These are phyloP conservation scores for Aspergillus sp. DNA, from an alignment of 2,329 filamentous ascomycete genomes.

Conservation along the genomic window DNA sequence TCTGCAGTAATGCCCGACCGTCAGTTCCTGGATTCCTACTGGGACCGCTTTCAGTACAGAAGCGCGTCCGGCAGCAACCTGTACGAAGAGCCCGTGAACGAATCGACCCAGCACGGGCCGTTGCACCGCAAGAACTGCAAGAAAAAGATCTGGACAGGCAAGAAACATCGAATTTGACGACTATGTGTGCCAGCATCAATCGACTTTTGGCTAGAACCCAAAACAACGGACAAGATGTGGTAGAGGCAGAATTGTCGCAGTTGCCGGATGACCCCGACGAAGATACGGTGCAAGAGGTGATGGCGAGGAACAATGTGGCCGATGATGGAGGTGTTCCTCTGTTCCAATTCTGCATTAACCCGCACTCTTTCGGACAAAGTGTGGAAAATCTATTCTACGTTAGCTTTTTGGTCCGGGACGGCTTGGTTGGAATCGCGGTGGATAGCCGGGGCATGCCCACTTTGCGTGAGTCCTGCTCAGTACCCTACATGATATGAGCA, in stretches of 20 bases:
- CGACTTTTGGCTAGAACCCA: conserved; percentile 56
- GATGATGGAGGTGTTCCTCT: conserved; percentile 72
- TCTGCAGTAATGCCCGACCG: conserved; percentile 72
- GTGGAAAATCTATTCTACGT: conserved; percentile 97
- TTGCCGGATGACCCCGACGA: conserved; percentile 35
- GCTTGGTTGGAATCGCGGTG: conserved; percentile 70
- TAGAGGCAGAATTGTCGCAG: conserved; percentile 46
- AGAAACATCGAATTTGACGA: conserved; percentile 78
- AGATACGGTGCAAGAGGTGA: conserved; percentile 52
- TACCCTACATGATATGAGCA: background rate
- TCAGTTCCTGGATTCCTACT: conserved; percentile 81
- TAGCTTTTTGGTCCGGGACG: conserved; percentile 90
- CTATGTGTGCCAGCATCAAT: conserved; percentile 75
- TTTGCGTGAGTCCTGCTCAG: conserved; percentile 62
- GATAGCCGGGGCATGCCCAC: conserved; percentile 77
- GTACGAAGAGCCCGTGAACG: conserved; percentile 71
- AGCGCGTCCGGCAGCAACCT: conserved; percentile 70
- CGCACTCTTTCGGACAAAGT: conserved; percentile 86
- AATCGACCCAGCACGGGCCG: conserved; percentile 67
- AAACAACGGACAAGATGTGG: conserved; percentile 49
- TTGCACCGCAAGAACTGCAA: conserved; percentile 74
- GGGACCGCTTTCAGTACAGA: conserved; percentile 85
- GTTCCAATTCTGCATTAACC: conserved; percentile 88
- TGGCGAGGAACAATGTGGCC: conserved; percentile 67
- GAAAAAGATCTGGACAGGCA: conserved; percentile 71